phyloP scores from a whole-genome alignment of 2,329 filamentous ascomycete species.

The Arthrobotrys musiformis region DNA sequence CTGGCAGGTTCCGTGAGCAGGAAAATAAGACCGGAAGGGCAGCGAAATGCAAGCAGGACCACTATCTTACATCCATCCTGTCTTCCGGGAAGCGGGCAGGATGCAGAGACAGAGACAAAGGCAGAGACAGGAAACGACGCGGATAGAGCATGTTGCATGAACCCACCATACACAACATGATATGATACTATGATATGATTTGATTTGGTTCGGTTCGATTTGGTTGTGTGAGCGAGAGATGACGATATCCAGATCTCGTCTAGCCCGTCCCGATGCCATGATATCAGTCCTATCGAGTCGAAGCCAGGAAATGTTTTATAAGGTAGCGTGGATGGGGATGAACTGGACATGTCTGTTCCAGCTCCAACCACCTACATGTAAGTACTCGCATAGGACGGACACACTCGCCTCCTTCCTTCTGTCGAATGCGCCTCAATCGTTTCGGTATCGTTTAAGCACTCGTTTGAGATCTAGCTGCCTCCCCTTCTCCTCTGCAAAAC shows the following conservation, averaged over 20 bases:
- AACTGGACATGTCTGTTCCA: neutral
- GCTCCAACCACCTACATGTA: neutral
- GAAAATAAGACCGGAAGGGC: conserved; percentile 13
- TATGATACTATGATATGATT: too few relatives aligned
- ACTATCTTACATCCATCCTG: conserved; percentile 13
- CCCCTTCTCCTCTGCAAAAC: conserved; percentile 46
- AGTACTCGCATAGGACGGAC: neutral
- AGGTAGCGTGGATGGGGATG: neutral
- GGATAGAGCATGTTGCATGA: conserved; percentile 8
- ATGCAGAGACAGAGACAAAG: neutral
- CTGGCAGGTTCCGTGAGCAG: conserved; percentile 37
- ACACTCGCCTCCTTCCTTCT: conserved; percentile 35
- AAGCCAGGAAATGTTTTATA: conserved; percentile 32
- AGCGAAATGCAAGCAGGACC: conserved; percentile 12
- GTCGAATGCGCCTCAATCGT: conserved; percentile 48
- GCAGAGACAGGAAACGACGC: conserved; percentile 23
- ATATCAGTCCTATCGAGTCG: neutral
- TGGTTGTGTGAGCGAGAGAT: conserved; percentile 20
- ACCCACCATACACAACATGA: conserved; percentile 7
- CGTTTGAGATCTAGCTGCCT: conserved; percentile 45
- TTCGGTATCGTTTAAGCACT: conserved; percentile 55
- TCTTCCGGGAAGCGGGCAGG: conserved; percentile 26
- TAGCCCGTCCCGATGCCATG: neutral
- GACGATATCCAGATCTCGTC: conserved; percentile 30
- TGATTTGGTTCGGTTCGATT: too few relatives aligned